These are phyloP conservation scores for Termitomyces sp. DNA, from an alignment of 768 basidiomycete genomes.

Conservation along the genomic window DNA sequence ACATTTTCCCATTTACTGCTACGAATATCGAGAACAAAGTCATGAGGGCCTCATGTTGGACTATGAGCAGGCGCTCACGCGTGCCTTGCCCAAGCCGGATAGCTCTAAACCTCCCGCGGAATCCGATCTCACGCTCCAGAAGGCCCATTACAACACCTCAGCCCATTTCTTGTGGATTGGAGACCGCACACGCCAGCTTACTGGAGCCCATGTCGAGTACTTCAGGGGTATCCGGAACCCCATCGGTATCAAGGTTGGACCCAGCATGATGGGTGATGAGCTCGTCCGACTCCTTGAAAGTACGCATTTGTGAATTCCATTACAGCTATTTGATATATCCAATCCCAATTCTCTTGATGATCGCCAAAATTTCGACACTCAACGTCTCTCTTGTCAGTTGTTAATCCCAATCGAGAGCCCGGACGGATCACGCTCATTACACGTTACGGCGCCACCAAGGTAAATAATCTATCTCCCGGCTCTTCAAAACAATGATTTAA, in stretches of 20 bases:
- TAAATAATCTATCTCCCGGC: constrained; percentile 17
- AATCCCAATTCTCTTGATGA: neutral
- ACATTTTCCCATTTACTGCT: neutral
- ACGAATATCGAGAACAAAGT: constrained; percentile 27
- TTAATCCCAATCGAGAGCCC: constrained; percentile 78
- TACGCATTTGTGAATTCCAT: constrained; percentile 27
- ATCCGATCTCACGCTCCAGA: constrained; percentile 10
- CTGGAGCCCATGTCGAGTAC: constrained; percentile 94
- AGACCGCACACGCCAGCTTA: constrained; percentile 88
- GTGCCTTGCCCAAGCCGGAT: constrained; percentile 44
- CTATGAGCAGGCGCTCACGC: constrained; percentile 90
- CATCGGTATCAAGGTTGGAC: constrained; percentile 95
- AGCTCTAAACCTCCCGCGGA: neutral
- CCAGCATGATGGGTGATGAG: constrained; percentile 77
- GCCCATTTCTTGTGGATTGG: constrained; percentile 98
- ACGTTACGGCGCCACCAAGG: constrained; percentile 88
- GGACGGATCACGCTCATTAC: constrained; percentile 90
- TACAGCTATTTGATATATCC: neutral
- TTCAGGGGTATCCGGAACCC: constrained; percentile 91
- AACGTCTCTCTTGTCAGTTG: constrained; percentile 40
- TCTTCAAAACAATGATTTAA: neutral
- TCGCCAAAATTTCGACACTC: neutral
- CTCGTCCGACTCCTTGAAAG: constrained; percentile 71
- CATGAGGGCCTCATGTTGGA: constrained; percentile 92
- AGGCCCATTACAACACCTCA: constrained; percentile 80